Evolutionary conservation across 148 eudicot species (phyloP).

Genomic region (Vaccinium myrtillus): DNA sequence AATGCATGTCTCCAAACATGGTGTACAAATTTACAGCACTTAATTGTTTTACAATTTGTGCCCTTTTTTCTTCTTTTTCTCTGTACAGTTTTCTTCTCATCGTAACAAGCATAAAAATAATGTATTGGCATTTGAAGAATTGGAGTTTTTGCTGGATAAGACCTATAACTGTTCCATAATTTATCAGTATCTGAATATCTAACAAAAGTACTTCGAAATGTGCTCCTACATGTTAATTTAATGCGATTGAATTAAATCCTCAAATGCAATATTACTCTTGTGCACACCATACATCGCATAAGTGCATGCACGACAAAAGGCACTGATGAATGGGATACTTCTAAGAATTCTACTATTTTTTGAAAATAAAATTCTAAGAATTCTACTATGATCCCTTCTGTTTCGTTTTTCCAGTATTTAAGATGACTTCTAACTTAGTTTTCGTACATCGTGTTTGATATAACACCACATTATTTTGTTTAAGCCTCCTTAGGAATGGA

Average conservation of each 20-base stretch:
- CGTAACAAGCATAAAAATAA: background rate
- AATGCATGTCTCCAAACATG: background rate
- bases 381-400: background rate
- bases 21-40: background rate
- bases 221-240: background rate
- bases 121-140: background rate
- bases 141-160: background rate
- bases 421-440: background rate
- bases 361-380: too few relatives aligned
- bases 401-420: too few relatives aligned
- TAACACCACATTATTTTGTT: background rate
- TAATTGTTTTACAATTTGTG: background rate
- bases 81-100: background rate
- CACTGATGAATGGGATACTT: background rate
- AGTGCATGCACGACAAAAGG: background rate
- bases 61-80: background rate
- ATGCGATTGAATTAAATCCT: background rate
- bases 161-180: background rate
- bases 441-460: background rate
- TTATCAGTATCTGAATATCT: background rate
- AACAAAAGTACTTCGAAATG: background rate
- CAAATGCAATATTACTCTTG: background rate
- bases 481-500: background rate
- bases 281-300: background rate
- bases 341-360: background rate